Evolutionary conservation across 1,284 basidiomycete species (phyloP), one percentile per base, ranked within the genome.

Genomic region (Cutaneotrichosporon sp.): DNA sequence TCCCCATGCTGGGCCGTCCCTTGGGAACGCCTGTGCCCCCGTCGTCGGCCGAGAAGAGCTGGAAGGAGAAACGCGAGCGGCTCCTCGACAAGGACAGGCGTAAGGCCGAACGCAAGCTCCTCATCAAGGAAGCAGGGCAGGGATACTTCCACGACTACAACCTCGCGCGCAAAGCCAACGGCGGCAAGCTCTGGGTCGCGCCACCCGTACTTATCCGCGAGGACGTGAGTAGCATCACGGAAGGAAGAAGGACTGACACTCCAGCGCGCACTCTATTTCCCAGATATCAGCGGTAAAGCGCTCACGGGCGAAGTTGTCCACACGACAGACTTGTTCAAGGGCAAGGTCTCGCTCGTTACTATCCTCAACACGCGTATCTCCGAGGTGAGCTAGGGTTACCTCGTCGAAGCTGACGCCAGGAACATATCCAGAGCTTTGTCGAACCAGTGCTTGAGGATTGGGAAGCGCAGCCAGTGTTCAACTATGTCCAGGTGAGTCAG

Each of bases 151-250:
- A 88, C 61, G 94, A 97, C 68, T 80, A 88, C 53, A 89, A 90
- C 66, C 83, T 85, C 62, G 86, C 90, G 15, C 79, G 85, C 49
- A 81, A 81, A 36, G 65, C 62, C 15, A 65, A 64, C 21, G 92
- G 91, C 8, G 94, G 94, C 18, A 98, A 98, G 77, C 87, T 88
- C 10, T 98, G 91, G 92, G 82, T 93, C 51, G 91, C 90, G 13
- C 93, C 93, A 0, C 83, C 80, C 21, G 88, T 89, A 12, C 79
- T 97, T 58, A 91, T 97, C 63, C 82, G 84, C 22, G 87, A 90
- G 76, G 88, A 93, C 64, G 91, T 93, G 64, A 65, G 87, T 81
- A n/a, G 17, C 5, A 9, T 10, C 10, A 12, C 2, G 13, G 45
- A 8, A 9, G 12, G 22, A 14, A 15, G 17, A 8, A 34, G 23